Evolutionary conservation across 2,329 filamentous ascomycete species (phyloP), one percentile per base, ranked within the genome.

Genomic region (Lasiodiplodia hormozganensis): DNA sequence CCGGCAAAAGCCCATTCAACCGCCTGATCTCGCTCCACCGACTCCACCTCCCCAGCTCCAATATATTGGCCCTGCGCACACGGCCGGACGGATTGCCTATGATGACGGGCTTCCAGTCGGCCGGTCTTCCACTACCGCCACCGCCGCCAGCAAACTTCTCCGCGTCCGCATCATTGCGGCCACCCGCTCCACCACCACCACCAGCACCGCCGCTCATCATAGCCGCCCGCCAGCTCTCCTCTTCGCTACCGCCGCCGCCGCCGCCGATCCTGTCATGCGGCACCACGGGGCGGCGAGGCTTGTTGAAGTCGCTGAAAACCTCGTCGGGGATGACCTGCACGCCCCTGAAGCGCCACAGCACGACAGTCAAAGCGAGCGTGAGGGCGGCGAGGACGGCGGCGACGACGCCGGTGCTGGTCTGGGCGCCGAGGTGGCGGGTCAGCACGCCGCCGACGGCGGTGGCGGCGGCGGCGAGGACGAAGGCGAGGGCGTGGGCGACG

Each of bases 71-170:
- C 70, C 89, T 85, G 62, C 92, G 85, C 74, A 86, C 87, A 77
- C 88, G 90, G 57, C 89, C 87, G 54, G 87, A 88, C 14, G 91
- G 90, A 74, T 92, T 90, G 14, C 91, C 91, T 75, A 93, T 87
- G 71, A 93, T 86, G 34, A 89, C 84, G 1, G 91, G 89, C 69
- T 87, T 87, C 90, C 89, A 93, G 57, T 89, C 85, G 53, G 85
- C 83, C 70, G 71, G 69, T 16, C 72, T 73, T 62, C 85, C 85
- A 10, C 84, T n/a, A n/a, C n/a, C 5, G 4, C 25, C 51, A 1
- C 16, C n/a, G 3, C 25, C 21, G 23, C 51, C 34, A 23, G 23
- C 54, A 7, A 38, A 80, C 65, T 85, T 85, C 12, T 85, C 80
- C 70, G 85, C 80, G 25, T 73, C 73, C 54, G 75, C 76, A 62